Evolutionary conservation across 2,329 filamentous ascomycete genomes (phyloP), one percentile per base, ranked within the genome.

Genomic region (Neopestalotiopsis sp.): DNA sequence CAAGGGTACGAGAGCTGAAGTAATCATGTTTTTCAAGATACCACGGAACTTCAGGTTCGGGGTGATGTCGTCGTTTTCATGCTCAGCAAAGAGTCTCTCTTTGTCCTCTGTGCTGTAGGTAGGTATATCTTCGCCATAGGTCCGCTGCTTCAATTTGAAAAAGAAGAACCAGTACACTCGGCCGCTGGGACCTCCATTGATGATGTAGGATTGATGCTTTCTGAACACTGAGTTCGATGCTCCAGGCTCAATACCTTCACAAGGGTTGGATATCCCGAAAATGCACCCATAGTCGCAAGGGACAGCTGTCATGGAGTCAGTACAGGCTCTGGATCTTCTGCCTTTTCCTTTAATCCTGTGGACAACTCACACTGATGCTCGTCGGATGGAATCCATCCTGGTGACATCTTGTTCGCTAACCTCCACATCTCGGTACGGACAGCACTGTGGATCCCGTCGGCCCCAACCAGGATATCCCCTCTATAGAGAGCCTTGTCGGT

Each of bases 1-100:
- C 20, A 68, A 34, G 2, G 75, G 71, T 1, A 78, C 72, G 30
- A 80, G 68, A 5, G 74, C 72, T 14, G 70, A 74, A 12, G 65
- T 69, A 6, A 56, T 69, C 38, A 71, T 56, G 6, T 67, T 68
- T 40, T 72, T 57, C 66, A 74, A 78, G 6, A 81, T 38, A 28
- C 80, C 73, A 0, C 71, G 68, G 34, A 81, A 77, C 10, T 24
- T 66, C 34, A 61, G 14, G 4, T 52, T 32, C 13, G 32, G 32
- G 24, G 61, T 59, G n/a, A 67, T n/a, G 12, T 40, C 4, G 59
- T 64, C 57, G 28, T 61, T 57, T 2, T 4, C 28, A 32, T 40
- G 67, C 56, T 66, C 34, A 28, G 10, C 57, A 34, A n/a, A 40
- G 10, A 66, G 20, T 28, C 17, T 40, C 24, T 66, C 42, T 4